Percentiles rank a stretch among this genome's conserved stretches.
phyloP scores from a whole-genome alignment of 2,329 filamentous ascomycete genomes.

The Phialophora macrospora region DNA sequence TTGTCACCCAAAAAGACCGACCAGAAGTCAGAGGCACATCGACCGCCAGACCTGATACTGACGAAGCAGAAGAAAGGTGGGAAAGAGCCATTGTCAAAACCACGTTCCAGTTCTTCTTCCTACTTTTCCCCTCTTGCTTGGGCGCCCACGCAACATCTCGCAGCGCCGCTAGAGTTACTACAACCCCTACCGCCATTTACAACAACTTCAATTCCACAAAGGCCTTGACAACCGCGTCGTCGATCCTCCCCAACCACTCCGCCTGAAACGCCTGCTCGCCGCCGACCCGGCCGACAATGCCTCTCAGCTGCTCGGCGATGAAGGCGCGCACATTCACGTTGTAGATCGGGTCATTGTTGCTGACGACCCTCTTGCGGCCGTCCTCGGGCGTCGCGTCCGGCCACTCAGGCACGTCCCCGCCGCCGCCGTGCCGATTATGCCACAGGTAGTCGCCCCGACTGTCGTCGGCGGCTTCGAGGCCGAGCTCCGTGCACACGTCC shows the following conservation, averaged over 20 bases:
- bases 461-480: constrained; percentile 49
- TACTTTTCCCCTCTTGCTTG: too few relatives aligned
- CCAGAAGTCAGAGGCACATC: background rate
- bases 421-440: constrained; percentile 42
- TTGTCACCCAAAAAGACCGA: background rate
- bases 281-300: constrained; percentile 45
- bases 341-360: constrained; percentile 49
- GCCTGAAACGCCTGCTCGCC: constrained; percentile 36
- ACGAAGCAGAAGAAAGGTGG: background rate
- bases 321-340: constrained; percentile 53
- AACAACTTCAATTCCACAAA: constrained; percentile 37
- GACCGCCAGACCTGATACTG: background rate
- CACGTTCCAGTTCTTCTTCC: too few relatives aligned
- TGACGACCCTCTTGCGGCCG: constrained; percentile 48
- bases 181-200: constrained; percentile 6
- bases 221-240: constrained; percentile 35
- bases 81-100: too few relatives aligned
- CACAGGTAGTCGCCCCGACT: constrained; percentile 51
- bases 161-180: too few relatives aligned
- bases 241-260: constrained; percentile 37
- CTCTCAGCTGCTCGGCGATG: constrained; percentile 49
- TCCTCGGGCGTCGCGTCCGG: constrained; percentile 50
- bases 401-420: constrained; percentile 43
- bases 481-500: constrained; percentile 52
- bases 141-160: too few relatives aligned